A percentile compares a stretch with the other conserved stretches of the same genome.
phyloP scores from a whole-genome alignment of 345 rosid genomes.

The Citrus glauca region DNA sequence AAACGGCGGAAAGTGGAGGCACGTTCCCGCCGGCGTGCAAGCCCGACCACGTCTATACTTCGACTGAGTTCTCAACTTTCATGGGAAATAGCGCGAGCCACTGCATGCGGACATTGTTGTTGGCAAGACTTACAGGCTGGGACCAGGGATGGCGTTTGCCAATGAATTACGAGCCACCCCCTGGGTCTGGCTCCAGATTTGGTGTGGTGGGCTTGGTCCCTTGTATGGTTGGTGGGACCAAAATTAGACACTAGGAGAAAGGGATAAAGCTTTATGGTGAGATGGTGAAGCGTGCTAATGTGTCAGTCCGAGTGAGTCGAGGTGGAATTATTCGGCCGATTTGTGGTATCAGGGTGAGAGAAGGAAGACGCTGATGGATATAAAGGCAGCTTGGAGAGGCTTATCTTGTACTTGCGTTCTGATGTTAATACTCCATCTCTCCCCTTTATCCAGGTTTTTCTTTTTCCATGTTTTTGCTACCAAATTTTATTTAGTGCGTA shows the following conservation, averaged over 20 bases:
- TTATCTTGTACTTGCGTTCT: slow-evolving; percentile 30
- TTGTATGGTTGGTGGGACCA: slow-evolving; percentile 46
- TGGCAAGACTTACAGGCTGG: slow-evolving; percentile 34
- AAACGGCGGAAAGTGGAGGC: slow-evolving; percentile 27
- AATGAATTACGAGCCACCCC: slow-evolving; percentile 16
- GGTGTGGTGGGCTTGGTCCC: slow-evolving; percentile 43
- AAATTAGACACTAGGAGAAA: slow-evolving; percentile 23
- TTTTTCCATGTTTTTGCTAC: not conserved
- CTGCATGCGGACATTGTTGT: slow-evolving; percentile 42
- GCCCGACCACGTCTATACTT: slow-evolving; percentile 22
- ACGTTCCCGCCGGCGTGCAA: slow-evolving; percentile 29
- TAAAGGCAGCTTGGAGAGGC: slow-evolving; percentile 30
- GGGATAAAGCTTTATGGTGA: slow-evolving; percentile 26
- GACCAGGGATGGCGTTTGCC: slow-evolving; percentile 49
- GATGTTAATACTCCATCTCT: slow-evolving; percentile 36
- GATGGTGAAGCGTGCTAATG: slow-evolving; percentile 36
- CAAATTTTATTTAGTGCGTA: not conserved
- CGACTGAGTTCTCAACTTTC: slow-evolving; percentile 24
- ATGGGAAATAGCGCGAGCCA: slow-evolving; percentile 33
- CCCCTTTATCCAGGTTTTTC: slow-evolving; percentile 30
- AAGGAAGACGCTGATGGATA: slow-evolving; percentile 32
- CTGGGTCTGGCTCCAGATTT: not conserved
- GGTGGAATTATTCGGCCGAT: slow-evolving; percentile 36
- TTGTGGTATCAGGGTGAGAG: slow-evolving; percentile 51
- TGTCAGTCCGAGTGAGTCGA: slow-evolving; percentile 9